Base-by-base conservation (phyloP, 2,329 filamentous ascomycete genomes). In the Fusarium concolor region DNA sequence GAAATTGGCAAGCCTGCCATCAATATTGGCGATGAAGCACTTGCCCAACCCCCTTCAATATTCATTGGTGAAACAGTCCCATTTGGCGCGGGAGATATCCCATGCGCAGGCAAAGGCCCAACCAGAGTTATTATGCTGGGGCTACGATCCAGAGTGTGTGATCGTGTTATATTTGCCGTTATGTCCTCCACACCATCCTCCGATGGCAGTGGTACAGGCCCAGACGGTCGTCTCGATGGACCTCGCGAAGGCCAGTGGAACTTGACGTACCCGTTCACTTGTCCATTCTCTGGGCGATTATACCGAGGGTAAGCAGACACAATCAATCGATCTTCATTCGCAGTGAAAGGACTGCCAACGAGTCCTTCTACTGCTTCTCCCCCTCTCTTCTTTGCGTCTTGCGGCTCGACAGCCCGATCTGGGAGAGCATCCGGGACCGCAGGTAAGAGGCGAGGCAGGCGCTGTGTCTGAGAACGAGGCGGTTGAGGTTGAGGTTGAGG, bases 151-250 rank as follows among this genome's bases (percentile, higher is more conserved):
- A 28, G 15, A 12, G 53, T 38, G 33, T 46, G 38, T 31, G 42
- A 51, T 26, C 42, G 62, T 20, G 55, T 41, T 20, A 65, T 46
- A 10, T 67, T 49, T 45, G 56, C 49, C 8, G 47, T 31, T 20
- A 71, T 52, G 18, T 72, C 66, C 38, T 68, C 71, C 29, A 66
- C 46, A 22, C 51, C 59, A 37, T 57, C 56, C 5, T 53, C 50
- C 10, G 56, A 38, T 11, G 55, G 35, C 20, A 59, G 43, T 6
- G 42, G 38, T 15, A 66, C 47, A 10, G 56, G 31, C 12, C 39
- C 52, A n/a, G 65, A 51, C 12, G 59, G 65, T 20, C 65, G 63
- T 24, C 54, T 53, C 9, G 67, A 64, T 14, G 55, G 55, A 45
- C 38, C 63, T 60, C 39, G 71, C 53, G 61, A 63, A 14, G 74